Evolutionary conservation across 2,329 filamentous ascomycete species (phyloP).

Genomic region (Trichoderma atrobrunneum): DNA sequence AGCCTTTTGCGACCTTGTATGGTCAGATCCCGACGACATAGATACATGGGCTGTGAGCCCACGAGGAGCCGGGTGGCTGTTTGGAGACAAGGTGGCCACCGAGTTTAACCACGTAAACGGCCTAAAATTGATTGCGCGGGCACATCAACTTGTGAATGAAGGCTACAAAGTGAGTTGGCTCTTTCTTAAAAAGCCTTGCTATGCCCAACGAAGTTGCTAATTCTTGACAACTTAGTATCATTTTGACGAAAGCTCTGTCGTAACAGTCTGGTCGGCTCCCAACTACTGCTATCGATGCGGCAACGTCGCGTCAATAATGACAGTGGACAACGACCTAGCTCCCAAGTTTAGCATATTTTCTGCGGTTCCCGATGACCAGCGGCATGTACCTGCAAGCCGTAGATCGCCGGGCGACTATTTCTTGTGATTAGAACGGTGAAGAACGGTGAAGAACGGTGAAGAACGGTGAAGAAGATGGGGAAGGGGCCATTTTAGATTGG

Average conservation of each 20-base stretch:
- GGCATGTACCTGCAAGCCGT: slow-evolving; percentile 72
- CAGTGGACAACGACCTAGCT: slow-evolving; percentile 77
- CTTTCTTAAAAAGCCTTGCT: background rate
- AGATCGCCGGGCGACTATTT: slow-evolving; percentile 70
- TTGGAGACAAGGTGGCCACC: slow-evolving; percentile 93
- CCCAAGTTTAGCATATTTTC: slow-evolving; percentile 92
- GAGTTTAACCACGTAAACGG: slow-evolving; percentile 98
- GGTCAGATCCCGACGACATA: slow-evolving; percentile 96
- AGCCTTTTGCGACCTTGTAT: slow-evolving; percentile 96
- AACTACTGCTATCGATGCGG: slow-evolving; percentile 96
- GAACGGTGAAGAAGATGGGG: background rate
- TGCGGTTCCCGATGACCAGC: slow-evolving; percentile 80
- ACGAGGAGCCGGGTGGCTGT: slow-evolving; percentile 94
- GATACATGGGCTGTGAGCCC: slow-evolving; percentile 96
- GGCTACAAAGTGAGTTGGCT: slow-evolving; percentile 75
- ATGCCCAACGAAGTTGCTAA: background rate
- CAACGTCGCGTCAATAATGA: slow-evolving; percentile 96
- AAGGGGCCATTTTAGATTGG: slow-evolving; percentile 25
- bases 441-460: background rate
- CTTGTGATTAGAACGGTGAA: slow-evolving; percentile 43
- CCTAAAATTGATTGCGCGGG: slow-evolving; percentile 90
- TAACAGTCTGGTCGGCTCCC: slow-evolving; percentile 96
- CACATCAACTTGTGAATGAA: slow-evolving; percentile 98
- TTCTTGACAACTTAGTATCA: slow-evolving; percentile 63
- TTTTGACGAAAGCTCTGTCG: slow-evolving; percentile 90